Conservation (phyloP, 1,284 basidiomycete species). For the Kwoniella shivajii region DNA sequence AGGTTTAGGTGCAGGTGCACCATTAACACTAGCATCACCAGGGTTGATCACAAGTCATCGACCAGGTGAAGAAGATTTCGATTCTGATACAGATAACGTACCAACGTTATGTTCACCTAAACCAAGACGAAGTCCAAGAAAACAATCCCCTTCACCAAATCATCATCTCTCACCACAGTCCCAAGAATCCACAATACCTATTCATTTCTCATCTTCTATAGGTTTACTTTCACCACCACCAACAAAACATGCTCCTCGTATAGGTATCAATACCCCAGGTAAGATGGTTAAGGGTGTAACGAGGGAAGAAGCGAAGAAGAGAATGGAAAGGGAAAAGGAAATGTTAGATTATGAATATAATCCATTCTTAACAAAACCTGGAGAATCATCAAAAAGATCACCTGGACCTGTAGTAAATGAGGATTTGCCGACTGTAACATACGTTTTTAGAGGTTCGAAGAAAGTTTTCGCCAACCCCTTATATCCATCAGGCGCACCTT, state of each 20-base stretch:
- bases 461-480: slow-evolving; percentile 50
- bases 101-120: not conserved
- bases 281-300: slow-evolving; percentile 8
- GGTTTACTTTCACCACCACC: slow-evolving; percentile 26
- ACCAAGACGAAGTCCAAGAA: not conserved
- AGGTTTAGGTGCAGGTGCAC: slow-evolving; percentile 2
- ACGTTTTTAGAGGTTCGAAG: slow-evolving; percentile 50
- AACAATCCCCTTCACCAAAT: slow-evolving; percentile 6
- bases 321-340: slow-evolving; percentile 1
- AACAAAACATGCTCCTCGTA: slow-evolving; percentile 19
- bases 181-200: not conserved
- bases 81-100: slow-evolving; percentile 9
- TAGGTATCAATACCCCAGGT: slow-evolving; percentile 1
- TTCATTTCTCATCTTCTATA: not conserved
- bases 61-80: slow-evolving; percentile 6
- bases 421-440: slow-evolving; percentile 40
- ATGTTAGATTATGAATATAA: slow-evolving; percentile 42
- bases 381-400: slow-evolving; percentile 22
- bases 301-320: slow-evolving; percentile 1
- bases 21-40: slow-evolving; percentile 19
- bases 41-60: slow-evolving; percentile 20
- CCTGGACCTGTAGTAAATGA: slow-evolving; percentile 29
- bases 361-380: slow-evolving; percentile 45
- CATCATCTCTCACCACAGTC: not conserved
- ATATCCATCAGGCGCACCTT: slow-evolving; percentile 23